A percentile compares a stretch with the other conserved stretches of the same genome.
phyloP scores from a whole-genome alignment of 768 basidiomycete genomes.

The Boletellus sp. region DNA sequence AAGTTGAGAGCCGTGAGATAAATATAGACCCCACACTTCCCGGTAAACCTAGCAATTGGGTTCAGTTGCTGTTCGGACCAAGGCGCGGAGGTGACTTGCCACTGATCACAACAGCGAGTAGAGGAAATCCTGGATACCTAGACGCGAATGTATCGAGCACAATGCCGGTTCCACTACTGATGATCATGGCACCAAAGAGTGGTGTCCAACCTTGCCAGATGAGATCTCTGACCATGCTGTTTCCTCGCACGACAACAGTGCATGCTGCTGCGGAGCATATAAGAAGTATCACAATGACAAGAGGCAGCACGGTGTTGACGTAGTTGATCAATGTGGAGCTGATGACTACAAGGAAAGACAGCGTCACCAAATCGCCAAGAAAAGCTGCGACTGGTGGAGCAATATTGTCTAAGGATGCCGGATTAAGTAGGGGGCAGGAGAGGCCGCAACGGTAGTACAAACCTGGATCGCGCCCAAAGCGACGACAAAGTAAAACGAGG shows the following conservation, averaged over 20 bases:
- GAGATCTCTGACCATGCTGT: slow-evolving; percentile 66
- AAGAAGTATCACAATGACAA: slow-evolving; percentile 48
- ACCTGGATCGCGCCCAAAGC: slow-evolving; percentile 82
- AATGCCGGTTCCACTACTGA: slow-evolving; percentile 85
- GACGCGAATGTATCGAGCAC: slow-evolving; percentile 89
- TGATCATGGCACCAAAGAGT: slow-evolving; percentile 84
- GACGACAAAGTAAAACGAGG: slow-evolving; percentile 75
- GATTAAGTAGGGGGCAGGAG: neutral
- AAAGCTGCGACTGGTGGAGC: slow-evolving; percentile 91
- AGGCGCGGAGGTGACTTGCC: slow-evolving; percentile 42
- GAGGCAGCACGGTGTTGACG: slow-evolving; percentile 62
- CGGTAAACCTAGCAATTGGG: slow-evolving; percentile 57
- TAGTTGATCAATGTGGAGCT: slow-evolving; percentile 67
- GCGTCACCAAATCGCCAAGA: slow-evolving; percentile 88
- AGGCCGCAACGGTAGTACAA: slow-evolving; percentile 10
- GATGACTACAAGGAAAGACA: slow-evolving; percentile 75
- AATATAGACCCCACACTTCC: slow-evolving; percentile 90
- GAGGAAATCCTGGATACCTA: slow-evolving; percentile 80
- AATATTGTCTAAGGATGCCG: slow-evolving; percentile 70
- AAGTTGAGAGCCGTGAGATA: slow-evolving; percentile 86
- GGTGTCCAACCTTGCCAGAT: slow-evolving; percentile 87
- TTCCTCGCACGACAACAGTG: slow-evolving; percentile 55
- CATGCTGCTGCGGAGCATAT: slow-evolving; percentile 50
- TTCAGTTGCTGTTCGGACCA: neutral
- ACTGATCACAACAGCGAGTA: slow-evolving; percentile 84